Evolutionary conservation across 2,329 filamentous ascomycete species (phyloP).

Genomic region (Cercospora nicotianae): DNA sequence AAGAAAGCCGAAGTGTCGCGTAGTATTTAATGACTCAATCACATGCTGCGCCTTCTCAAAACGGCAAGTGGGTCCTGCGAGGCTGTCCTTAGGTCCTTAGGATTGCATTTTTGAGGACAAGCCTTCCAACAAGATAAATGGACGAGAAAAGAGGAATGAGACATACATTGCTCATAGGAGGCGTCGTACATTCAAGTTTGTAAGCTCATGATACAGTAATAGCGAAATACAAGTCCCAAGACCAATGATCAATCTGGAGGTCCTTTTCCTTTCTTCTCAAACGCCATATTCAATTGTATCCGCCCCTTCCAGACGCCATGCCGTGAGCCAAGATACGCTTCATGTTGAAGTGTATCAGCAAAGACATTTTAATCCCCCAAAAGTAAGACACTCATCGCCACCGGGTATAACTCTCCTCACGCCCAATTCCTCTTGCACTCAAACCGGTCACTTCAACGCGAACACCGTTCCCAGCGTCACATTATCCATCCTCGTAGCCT

Average conservation of each 20-base stretch:
- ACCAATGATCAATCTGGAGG: neutral
- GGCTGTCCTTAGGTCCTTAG: neutral
- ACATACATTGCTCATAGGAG: neutral
- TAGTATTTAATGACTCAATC: neutral
- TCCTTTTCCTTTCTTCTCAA: neutral
- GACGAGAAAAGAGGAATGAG: neutral
- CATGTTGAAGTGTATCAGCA: neutral
- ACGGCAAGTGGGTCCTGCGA: neutral
- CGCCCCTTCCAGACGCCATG: neutral
- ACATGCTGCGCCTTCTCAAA: slow-evolving; percentile 1
- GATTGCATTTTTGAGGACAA: neutral
- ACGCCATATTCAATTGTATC: neutral
- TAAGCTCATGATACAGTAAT: neutral
- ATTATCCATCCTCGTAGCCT: slow-evolving; percentile 9
- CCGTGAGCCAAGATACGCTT: neutral
- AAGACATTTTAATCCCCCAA: neutral
- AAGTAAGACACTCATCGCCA: neutral
- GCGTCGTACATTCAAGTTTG: neutral
- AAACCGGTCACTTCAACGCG: slow-evolving; percentile 10
- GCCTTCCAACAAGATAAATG: neutral
- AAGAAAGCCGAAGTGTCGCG: neutral
- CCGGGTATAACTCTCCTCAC: neutral
- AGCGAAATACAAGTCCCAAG: neutral
- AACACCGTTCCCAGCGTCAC: slow-evolving; percentile 15
- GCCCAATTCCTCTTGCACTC: neutral